Percentiles rank a stretch among this genome's conserved stretches.
Evolutionary conservation across 768 basidiomycete species (phyloP).

Genomic region (Phanerochaete sordida): DNA sequence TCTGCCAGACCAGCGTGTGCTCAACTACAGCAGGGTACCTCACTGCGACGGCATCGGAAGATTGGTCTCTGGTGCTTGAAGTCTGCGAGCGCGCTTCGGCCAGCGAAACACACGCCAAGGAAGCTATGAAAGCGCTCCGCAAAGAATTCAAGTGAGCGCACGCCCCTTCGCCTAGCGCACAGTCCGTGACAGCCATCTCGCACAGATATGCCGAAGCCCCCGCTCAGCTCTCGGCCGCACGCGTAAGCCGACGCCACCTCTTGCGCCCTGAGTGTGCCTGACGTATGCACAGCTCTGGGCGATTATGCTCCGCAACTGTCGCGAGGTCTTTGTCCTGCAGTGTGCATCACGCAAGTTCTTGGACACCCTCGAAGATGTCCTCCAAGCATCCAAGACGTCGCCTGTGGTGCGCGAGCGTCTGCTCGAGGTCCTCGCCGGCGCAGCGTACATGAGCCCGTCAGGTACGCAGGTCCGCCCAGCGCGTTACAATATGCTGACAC

Average conservation of each 20-base stretch:
- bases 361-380: constrained; percentile 72
- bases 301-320: constrained; percentile 82
- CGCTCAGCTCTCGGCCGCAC: constrained; percentile 72
- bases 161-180: neutral
- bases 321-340: constrained; percentile 66
- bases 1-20: neutral
- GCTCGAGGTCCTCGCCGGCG: constrained; percentile 77
- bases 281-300: constrained; percentile 68
- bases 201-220: constrained; percentile 74
- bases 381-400: constrained; percentile 57
- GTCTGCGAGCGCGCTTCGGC: constrained; percentile 81
- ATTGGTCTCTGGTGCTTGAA: constrained; percentile 78
- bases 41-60: constrained; percentile 76
- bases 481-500: neutral
- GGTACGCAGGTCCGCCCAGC: neutral
- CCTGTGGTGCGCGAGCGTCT: constrained; percentile 82
- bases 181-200: neutral
- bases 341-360: constrained; percentile 74
- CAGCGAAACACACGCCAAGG: constrained; percentile 72
- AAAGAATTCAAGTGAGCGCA: constrained; percentile 76
- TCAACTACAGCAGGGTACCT: constrained; percentile 50
- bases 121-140: constrained; percentile 77
- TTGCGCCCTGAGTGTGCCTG: neutral
- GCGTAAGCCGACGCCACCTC: constrained; percentile 40
- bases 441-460: constrained; percentile 59